A percentile compares a stretch with the other conserved stretches of the same genome.
Evolutionary conservation across 2,329 filamentous ascomycete species (phyloP).

Genomic region (Fusarium abutilonis): DNA sequence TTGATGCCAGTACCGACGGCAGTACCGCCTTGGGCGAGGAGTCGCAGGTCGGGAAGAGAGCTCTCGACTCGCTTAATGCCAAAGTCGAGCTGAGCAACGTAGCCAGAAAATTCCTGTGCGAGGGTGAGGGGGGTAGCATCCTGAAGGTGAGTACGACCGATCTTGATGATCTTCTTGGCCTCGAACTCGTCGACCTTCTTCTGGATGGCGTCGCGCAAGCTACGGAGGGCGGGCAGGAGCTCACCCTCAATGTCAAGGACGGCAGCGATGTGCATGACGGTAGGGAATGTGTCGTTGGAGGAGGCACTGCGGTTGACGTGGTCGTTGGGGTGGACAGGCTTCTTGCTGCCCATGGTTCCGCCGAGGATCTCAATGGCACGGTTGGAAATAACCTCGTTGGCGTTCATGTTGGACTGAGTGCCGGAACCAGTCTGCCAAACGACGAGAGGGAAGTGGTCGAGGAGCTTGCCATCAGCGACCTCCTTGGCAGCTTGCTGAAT

Average conservation of each 20-base stretch:
- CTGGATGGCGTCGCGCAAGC: constrained; percentile 84
- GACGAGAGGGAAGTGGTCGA: constrained; percentile 97
- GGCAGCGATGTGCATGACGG: constrained; percentile 99
- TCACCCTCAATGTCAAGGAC: constrained; percentile 90
- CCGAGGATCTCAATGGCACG: constrained; percentile 97
- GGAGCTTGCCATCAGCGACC: constrained; percentile 90
- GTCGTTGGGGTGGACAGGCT: constrained; percentile 98
- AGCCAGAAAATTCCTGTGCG: constrained; percentile 97
- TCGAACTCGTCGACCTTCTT: constrained; percentile 90
- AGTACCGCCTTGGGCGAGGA: constrained; percentile 94
- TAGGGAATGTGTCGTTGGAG: constrained; percentile 99
- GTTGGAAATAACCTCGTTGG: constrained; percentile 99
- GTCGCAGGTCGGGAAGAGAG: constrained; percentile 82
- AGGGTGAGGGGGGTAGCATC: constrained; percentile 96
- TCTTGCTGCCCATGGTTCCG: constrained; percentile 94
- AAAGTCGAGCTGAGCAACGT: constrained; percentile 92
- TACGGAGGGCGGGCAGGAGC: constrained; percentile 83
- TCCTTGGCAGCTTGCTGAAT: constrained; percentile 95
- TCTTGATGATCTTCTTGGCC: constrained; percentile 93
- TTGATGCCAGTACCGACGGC: constrained; percentile 98
- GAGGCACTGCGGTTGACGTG: constrained; percentile 99
- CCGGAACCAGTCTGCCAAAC: constrained; percentile 99
- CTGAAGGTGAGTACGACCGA: constrained; percentile 95
- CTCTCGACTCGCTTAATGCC: constrained; percentile 88
- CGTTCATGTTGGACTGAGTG: constrained; percentile 99